Percentiles rank a stretch among this genome's conserved stretches.
phyloP scores from a whole-genome alignment of 192 early-diverging fungal genomes.

The Gamsiella multidivaricata region DNA sequence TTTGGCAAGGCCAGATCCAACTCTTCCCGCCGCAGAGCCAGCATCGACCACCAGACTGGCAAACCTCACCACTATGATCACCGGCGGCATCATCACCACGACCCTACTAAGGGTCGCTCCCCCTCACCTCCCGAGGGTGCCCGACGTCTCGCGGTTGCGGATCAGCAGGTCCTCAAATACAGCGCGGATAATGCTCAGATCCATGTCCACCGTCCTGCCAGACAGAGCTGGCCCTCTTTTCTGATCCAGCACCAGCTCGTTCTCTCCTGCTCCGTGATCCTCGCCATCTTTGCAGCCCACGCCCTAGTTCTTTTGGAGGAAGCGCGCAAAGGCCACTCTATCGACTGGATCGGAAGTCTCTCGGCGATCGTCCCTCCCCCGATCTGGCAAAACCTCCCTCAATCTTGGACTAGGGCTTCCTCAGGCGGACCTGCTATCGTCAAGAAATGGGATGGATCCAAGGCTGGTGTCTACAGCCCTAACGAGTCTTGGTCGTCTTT shows the following conservation, averaged over 20 bases:
- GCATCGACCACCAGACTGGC: constrained; percentile 30
- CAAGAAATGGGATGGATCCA: constrained; percentile 19
- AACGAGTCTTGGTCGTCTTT: constrained; percentile 35
- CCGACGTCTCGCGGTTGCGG: neutral
- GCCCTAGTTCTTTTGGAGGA: constrained; percentile 21
- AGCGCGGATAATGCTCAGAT: constrained; percentile 12
- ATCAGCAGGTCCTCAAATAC: constrained; percentile 10
- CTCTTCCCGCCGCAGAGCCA: constrained; percentile 36
- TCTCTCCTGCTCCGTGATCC: constrained; percentile 23
- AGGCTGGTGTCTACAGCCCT: constrained; percentile 14
- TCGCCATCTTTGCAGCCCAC: constrained; percentile 24
- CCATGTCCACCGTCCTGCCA: neutral
- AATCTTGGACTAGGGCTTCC: constrained; percentile 16
- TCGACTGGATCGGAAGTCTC: constrained; percentile 32
- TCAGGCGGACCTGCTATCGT: constrained; percentile 19
- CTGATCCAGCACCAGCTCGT: constrained; percentile 46
- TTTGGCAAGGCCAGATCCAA: constrained; percentile 21
- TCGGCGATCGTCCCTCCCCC: constrained; percentile 43
- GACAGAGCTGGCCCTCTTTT: constrained; percentile 38
- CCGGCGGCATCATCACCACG: constrained; percentile 33
- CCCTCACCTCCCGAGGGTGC: constrained; percentile 36
- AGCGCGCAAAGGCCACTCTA: constrained; percentile 10
- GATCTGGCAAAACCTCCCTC: constrained; percentile 26
- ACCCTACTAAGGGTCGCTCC: constrained; percentile 36
- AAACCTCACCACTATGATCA: constrained; percentile 48